phyloP scores from a whole-genome alignment of 176 grass and related monocot genomes.

The Ampelocalamus luodianensis region DNA sequence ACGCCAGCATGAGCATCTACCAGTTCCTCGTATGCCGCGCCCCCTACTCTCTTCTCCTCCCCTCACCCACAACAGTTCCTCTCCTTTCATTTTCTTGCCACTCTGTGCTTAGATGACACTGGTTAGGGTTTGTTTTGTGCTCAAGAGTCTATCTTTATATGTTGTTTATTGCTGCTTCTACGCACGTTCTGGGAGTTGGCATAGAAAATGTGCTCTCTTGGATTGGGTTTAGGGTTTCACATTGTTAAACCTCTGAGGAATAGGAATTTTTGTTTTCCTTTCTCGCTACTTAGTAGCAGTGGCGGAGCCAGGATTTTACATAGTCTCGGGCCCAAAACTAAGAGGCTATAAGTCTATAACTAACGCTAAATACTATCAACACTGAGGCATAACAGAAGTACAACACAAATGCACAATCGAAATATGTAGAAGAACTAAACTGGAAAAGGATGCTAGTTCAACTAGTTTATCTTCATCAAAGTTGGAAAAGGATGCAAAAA shows the following conservation, averaged over 20 bases:
- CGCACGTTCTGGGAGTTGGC: not conserved
- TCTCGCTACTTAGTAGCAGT: not conserved
- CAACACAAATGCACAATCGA: too few species aligned
- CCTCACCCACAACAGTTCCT: not conserved
- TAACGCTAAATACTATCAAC: too few species aligned
- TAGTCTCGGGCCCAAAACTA: too few species aligned
- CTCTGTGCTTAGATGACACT: not conserved
- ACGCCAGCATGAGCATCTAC: conserved; percentile 99
- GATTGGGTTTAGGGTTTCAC: conserved; percentile 40
- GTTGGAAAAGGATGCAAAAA: too few species aligned
- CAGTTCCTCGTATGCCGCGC: conserved; percentile 72
- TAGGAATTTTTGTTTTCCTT: not conserved
- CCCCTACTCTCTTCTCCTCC: not conserved
- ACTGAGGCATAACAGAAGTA: too few species aligned
- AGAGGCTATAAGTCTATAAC: too few species aligned
- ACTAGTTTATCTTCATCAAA: too few species aligned
- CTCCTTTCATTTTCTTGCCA: not conserved
- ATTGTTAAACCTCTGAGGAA: not conserved
- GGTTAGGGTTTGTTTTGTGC: not conserved
- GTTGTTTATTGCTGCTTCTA: not conserved
- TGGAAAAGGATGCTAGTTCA: too few species aligned
- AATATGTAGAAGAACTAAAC: too few species aligned
- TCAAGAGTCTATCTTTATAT: not conserved
- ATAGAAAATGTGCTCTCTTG: not conserved
- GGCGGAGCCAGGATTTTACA: too few species aligned